Conservation (phyloP, 1,139 yeast species). For the Hyphopichia fennica region DNA sequence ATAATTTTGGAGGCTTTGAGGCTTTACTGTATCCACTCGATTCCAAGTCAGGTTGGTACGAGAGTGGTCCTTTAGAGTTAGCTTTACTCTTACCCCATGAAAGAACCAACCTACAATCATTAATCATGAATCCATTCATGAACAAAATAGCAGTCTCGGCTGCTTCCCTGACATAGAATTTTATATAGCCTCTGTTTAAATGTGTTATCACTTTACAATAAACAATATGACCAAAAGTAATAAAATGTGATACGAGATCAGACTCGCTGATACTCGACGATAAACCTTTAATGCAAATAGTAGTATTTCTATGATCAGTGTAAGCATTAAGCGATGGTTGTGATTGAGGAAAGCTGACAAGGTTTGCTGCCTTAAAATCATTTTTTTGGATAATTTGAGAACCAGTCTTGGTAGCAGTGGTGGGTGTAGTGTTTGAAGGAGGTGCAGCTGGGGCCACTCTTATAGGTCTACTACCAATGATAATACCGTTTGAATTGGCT, state of each 20-base stretch:
- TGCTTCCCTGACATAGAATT: conserved; percentile 29
- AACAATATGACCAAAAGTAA: conserved; percentile 38
- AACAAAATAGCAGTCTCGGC: conserved; percentile 39
- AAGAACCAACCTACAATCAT: conserved; percentile 30
- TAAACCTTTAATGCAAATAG: conserved; percentile 30
- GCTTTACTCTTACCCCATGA: conserved; percentile 31
- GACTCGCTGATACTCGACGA: conserved; percentile 26
- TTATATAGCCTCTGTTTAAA: conserved; percentile 23
- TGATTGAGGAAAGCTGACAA: conserved; percentile 23
- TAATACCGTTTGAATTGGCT: conserved; percentile 77
- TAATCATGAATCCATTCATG: conserved; percentile 31
- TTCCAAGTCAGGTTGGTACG: background rate
- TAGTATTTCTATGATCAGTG: conserved; percentile 40
- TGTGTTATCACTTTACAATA: conserved; percentile 21
- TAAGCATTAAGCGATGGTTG: conserved; percentile 33
- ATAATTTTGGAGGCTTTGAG: conserved; percentile 18
- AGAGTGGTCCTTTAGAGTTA: background rate
- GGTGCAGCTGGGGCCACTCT: conserved; percentile 53
- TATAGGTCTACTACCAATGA: conserved; percentile 73
- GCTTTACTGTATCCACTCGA: conserved; percentile 12
- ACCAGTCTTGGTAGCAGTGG: conserved; percentile 4
- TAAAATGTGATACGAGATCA: conserved; percentile 30
- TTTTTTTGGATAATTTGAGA: conserved; percentile 5
- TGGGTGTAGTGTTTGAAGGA: conserved; percentile 10
- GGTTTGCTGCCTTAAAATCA: conserved; percentile 8